phyloP scores from a whole-genome alignment of 2,329 filamentous ascomycete species.

The Teratosphaeria viscida region DNA sequence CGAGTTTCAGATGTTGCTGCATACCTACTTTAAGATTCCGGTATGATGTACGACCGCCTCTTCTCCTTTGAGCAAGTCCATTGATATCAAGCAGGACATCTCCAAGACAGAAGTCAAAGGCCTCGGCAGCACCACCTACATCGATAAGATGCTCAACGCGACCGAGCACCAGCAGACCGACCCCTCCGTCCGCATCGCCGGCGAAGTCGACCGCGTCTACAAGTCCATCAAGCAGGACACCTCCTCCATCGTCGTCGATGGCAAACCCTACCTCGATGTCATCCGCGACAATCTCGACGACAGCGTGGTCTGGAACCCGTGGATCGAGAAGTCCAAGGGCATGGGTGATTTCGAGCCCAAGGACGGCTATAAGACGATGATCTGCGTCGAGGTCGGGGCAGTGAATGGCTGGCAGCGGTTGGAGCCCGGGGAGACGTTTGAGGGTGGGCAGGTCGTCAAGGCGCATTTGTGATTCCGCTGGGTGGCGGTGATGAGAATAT shows the following conservation, averaged over 20 bases:
- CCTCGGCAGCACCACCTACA: constrained; percentile 64
- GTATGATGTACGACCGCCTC: constrained; percentile 20
- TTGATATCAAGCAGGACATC: constrained; percentile 55
- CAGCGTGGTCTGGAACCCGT: constrained; percentile 95
- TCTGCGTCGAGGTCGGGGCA: constrained; percentile 84
- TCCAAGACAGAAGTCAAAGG: constrained; percentile 60
- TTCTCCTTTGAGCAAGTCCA: no score
- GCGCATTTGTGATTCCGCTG: constrained; percentile 12
- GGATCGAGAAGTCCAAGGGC: constrained; percentile 69
- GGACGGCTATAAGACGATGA: constrained; percentile 83
- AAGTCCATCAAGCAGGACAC: constrained; percentile 51
- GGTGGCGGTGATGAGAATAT: not conserved
- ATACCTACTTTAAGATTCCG: constrained; percentile 72
- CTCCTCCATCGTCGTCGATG: constrained; percentile 53
- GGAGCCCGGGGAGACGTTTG: constrained; percentile 64
- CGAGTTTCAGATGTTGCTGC: constrained; percentile 84
- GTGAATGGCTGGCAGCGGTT: constrained; percentile 75
- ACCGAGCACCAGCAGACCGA: constrained; percentile 55
- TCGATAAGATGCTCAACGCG: constrained; percentile 67
- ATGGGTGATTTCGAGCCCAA: constrained; percentile 85
- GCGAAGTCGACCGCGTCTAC: constrained; percentile 85
- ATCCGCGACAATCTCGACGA: constrained; percentile 77
- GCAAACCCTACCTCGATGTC: constrained; percentile 58
- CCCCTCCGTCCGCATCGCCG: constrained; percentile 55
- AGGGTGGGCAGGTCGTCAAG: constrained; percentile 49